Percentiles rank a stretch among this genome's conserved stretches.
Conservation (phyloP, 2,329 filamentous ascomycete genomes). For the Thelonectria rubi region DNA sequence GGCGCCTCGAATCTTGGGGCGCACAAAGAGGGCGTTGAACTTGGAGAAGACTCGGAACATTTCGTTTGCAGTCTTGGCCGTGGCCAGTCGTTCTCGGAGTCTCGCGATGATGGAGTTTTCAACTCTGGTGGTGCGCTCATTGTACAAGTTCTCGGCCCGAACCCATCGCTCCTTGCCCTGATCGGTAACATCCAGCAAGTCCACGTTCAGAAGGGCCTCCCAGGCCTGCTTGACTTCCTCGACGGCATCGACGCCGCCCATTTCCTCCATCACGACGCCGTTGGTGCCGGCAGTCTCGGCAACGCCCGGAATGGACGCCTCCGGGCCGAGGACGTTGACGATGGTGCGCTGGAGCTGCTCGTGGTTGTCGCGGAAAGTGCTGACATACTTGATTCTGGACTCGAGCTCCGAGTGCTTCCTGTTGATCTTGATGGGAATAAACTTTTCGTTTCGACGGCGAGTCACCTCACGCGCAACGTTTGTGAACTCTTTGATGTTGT, state of each 20-base stretch:
- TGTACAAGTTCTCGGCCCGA: constrained; percentile 94
- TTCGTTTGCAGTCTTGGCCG: constrained; percentile 96
- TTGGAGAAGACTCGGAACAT: constrained; percentile 99
- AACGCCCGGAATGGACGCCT: constrained; percentile 64
- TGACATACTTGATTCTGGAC: constrained; percentile 90
- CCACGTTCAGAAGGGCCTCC: constrained; percentile 91
- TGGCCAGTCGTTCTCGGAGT: constrained; percentile 89
- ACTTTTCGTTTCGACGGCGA: constrained; percentile 92
- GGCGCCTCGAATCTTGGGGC: constrained; percentile 97
- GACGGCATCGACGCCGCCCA: constrained; percentile 96
- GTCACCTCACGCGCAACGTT: constrained; percentile 97
- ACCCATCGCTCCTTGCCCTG: constrained; percentile 94
- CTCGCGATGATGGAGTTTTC: constrained; percentile 99
- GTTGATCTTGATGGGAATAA: constrained; percentile 96
- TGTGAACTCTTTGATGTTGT: constrained; percentile 96
- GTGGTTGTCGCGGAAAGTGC: constrained; percentile 94
- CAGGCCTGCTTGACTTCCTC: constrained; percentile 96
- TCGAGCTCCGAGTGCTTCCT: constrained; percentile 90
- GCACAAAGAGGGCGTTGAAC: constrained; percentile 98
- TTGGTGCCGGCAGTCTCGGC: constrained; percentile 62
- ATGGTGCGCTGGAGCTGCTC: constrained; percentile 98
- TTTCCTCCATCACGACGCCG: constrained; percentile 85
- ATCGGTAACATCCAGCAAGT: constrained; percentile 89
- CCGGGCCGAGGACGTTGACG: constrained; percentile 91
- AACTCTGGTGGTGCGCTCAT: constrained; percentile 94